Conservation (phyloP, 495 filamentous ascomycete genomes). For the Trichoderma erinaceum region DNA sequence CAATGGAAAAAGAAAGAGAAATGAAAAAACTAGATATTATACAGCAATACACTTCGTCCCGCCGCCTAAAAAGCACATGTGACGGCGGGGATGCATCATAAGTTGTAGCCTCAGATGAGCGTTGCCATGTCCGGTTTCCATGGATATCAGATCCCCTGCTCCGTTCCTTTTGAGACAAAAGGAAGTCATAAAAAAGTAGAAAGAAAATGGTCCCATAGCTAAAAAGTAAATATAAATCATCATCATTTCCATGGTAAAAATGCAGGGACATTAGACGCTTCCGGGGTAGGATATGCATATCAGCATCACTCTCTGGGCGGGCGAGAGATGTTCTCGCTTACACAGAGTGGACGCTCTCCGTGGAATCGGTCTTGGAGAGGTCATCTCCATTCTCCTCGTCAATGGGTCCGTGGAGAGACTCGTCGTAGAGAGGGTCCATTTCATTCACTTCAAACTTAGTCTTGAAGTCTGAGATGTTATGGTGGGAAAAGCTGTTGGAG, state of each 20-base stretch:
- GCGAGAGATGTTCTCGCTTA: slow-evolving; percentile 6
- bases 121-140: neutral
- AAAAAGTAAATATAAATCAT: slow-evolving; percentile 3
- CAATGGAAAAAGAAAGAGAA: neutral
- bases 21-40: neutral
- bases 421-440: slow-evolving; percentile 81
- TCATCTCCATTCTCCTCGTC: slow-evolving; percentile 43
- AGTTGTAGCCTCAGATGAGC: neutral
- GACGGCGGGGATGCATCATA: slow-evolving; percentile 6
- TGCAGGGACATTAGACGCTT: neutral
- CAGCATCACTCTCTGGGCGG: neutral
- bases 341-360: slow-evolving; percentile 30
- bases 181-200: neutral
- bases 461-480: slow-evolving; percentile 60
- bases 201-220: neutral
- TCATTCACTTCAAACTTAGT: slow-evolving; percentile 88
- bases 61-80: neutral
- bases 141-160: slow-evolving; percentile 3
- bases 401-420: slow-evolving; percentile 59
- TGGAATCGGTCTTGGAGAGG: slow-evolving; percentile 49
- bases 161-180: neutral
- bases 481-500: slow-evolving; percentile 71
- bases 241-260: neutral
- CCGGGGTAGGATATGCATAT: neutral
- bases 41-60: slow-evolving; percentile 2